Evolutionary conservation across 2,329 filamentous ascomycete species (phyloP), one percentile per base, ranked within the genome.

Genomic region (Ustulina deusta): DNA sequence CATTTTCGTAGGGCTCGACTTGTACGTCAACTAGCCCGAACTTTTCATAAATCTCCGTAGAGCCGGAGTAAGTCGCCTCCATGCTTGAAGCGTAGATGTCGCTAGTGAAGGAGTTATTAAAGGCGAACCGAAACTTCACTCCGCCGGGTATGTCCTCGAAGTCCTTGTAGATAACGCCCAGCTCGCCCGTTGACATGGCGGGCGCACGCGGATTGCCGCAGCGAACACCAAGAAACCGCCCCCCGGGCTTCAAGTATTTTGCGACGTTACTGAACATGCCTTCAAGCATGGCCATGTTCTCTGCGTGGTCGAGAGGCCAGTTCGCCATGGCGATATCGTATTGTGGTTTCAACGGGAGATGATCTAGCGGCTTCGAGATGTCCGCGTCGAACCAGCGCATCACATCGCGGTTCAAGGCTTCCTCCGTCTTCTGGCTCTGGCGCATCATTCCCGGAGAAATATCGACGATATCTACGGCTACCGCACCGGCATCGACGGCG

Each of bases 321-420:
- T 78, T 78, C 2, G 72, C 76, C 76, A 79, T 78, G 51, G 78
- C 75, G 20, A 79, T 59, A 61, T 79, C 78, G 66, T 79, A 79
- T 9, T 61, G 36, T 5, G 57, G 40, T 3, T 34, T 66, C 2
- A 68, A 63, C 5, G 63, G 52, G 25, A 75, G 69, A 34, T 74
- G 70, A 3, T 57, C 52, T 10, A 78, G 62, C 15, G 76, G 70
- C 62, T 73, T 49, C 22, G 74, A 62, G 6, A 71, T 69, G 58
- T 78, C 76, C 2, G 66, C 76, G n/a, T 71, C 68, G 59, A 74
- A 70, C 71, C 71, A 77, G 22, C 72, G 68, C 29, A 76, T 68
- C 58, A 48, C 58, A 25, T 65, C 67, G 20, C 64, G 62, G 15
- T 57, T 56, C 5, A 60, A 78, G 0, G 78, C 80, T 2, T 9